These are phyloP conservation scores for Chlamydomonas sphaeroides DNA, from an alignment of 139 green algal genomes.

Conservation along the genomic window DNA sequence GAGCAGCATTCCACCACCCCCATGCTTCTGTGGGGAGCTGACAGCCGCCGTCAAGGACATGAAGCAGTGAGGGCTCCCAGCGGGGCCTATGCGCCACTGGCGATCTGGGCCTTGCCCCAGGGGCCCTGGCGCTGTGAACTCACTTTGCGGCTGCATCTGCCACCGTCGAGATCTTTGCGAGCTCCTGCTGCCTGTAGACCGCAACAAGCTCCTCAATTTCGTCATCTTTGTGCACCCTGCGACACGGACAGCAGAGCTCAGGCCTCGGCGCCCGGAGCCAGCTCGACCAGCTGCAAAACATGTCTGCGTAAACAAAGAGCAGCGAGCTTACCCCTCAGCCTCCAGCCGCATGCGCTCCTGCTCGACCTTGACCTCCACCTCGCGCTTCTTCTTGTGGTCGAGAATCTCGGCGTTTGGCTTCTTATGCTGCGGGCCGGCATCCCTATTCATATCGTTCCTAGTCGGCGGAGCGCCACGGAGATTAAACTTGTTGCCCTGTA, in stretches of 20 bases:
- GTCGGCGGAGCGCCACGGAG: constrained; percentile 59
- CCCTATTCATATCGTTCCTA: constrained; percentile 13
- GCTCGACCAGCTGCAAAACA: too few relatives aligned
- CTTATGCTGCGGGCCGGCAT: constrained; percentile 48
- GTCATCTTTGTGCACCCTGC: constrained; percentile 58
- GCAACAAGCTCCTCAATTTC: constrained; percentile 68
- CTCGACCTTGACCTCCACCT: constrained; percentile 92
- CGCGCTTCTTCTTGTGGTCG: constrained; percentile 92
- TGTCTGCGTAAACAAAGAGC: too few relatives aligned
- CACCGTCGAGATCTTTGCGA: constrained; percentile 8
- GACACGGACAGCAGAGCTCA: too few relatives aligned
- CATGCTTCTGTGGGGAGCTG: not conserved
- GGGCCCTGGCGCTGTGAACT: too few relatives aligned
- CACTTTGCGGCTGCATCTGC: constrained; percentile 12
- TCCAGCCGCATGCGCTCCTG: constrained; percentile 84
- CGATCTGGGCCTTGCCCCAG: too few relatives aligned
- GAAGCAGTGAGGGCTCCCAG: too few relatives aligned
- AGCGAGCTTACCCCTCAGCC: constrained; percentile 81
- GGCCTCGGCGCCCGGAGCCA: too few relatives aligned
- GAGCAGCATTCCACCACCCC: too few relatives aligned
- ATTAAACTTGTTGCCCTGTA: constrained; percentile 96
- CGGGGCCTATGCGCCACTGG: too few relatives aligned
- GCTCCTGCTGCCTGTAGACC: constrained; percentile 2
- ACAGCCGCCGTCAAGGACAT: too few relatives aligned
- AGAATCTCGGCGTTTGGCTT: constrained; percentile 90